Percentiles rank a stretch among this genome's conserved stretches.
These are phyloP conservation scores for Tritrichomonas musculus DNA, from an alignment of 208 protist genomes.

Conservation along the genomic window DNA sequence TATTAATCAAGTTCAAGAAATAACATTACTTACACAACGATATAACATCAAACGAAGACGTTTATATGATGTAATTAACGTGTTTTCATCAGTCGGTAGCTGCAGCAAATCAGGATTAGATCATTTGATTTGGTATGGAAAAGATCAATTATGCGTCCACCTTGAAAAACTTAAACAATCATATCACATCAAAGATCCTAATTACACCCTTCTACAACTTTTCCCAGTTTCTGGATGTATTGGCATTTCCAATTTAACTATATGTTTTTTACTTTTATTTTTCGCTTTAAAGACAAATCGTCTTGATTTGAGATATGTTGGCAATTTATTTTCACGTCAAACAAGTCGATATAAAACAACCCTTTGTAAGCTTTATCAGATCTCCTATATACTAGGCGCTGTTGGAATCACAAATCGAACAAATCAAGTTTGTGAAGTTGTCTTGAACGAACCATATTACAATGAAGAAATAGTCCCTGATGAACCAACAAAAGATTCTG, in stretches of 20 bases:
- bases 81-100: not conserved
- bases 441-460: not conserved
- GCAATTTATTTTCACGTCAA: not conserved
- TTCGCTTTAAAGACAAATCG: not conserved
- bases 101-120: not conserved
- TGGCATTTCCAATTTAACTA: not conserved
- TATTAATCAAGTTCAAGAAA: not conserved
- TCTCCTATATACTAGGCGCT: not conserved
- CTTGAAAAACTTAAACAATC: not conserved
- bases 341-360: not conserved
- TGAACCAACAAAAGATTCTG: not conserved
- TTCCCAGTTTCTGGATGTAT: not conserved
- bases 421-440: not conserved
- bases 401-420: not conserved
- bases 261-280: not conserved
- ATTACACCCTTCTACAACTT: not conserved
- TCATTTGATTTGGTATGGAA: not conserved
- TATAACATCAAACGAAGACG: not conserved
- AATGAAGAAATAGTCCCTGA: not conserved
- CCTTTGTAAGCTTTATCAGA: slow-evolving; percentile 1
- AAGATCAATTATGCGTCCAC: not conserved
- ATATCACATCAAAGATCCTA: not conserved
- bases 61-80: not conserved
- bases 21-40: not conserved
- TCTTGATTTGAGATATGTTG: not conserved